Base-by-base conservation (phyloP, 768 basidiomycete species). In the Trametes sanguinea region DNA sequence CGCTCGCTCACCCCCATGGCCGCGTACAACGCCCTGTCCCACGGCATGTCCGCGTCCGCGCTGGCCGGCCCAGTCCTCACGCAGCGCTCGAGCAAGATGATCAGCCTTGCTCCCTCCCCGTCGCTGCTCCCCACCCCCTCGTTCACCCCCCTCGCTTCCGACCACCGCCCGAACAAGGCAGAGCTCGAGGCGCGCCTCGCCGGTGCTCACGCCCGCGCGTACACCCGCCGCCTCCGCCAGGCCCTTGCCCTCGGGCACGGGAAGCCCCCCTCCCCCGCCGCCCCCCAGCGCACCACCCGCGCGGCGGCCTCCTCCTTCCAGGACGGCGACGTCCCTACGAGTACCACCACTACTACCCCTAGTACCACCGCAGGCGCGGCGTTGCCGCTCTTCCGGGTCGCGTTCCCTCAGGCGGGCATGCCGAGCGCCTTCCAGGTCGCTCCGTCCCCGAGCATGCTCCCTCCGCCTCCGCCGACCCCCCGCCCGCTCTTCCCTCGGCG, bases 171-270 rank as follows among this genome's bases (percentile, higher is more conserved):
- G n/a, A 67, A 39, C 62, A 64, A 55, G 57, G 53, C 35, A 14
- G 65, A 63, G 52, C 65, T 67, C n/a, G 59, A 64, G 54, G 53
- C 48, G 40, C 27, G 47, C 43, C 56, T 67, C 37, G 32, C 55
- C 22, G 56, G 51, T 22, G 65, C 65, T 27, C 51, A 64, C 16
- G 33, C 44, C 43, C 65, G 65, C 44, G 53, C 57, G 27, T 16
- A 14, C 55, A 61, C 2, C 54, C 51, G 51, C 46, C 51, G 35
- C 53, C 42, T 54, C 54, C 57, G 37, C 17, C 30, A 43, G 51
- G 22, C 22, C 1, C 22, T 22, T 1, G 32, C 51, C 17, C 52
- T 62, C 35, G 51, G 57, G 44, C 46, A 44, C 30, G 51, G 51
- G 16, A 16, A 17, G 22, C 29, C 43, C 13, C 44, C 51, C 2